Conservation (phyloP, 371 early-diverging fungal genomes). For the Mycotypha africana region DNA sequence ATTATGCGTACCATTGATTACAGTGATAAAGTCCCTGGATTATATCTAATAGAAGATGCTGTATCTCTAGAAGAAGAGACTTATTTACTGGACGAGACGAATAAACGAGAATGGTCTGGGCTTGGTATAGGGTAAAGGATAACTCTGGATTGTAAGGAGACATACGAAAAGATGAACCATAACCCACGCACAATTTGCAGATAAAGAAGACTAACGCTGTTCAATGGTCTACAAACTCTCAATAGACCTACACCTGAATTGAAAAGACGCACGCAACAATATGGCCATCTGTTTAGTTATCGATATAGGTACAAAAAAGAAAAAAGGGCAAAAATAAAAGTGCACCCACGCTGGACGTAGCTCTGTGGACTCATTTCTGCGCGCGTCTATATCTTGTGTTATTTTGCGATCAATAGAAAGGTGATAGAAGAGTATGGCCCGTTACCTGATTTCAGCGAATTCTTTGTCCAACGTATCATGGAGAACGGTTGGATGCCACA, state of each 20-base stretch:
- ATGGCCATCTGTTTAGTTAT: constrained; percentile 68
- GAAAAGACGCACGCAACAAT: constrained; percentile 69
- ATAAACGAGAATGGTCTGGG: constrained; percentile 35
- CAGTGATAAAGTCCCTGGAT: constrained; percentile 23
- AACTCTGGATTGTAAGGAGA: too few relatives aligned
- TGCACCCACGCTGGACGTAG: too few relatives aligned
- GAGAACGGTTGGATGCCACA: constrained; percentile 28
- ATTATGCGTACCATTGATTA: constrained; percentile 15
- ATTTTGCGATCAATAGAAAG: constrained; percentile 39
- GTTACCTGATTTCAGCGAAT: constrained; percentile 43
- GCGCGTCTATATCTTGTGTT: too few relatives aligned
- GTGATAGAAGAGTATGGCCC: constrained; percentile 51
- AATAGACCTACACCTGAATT: constrained; percentile 69
- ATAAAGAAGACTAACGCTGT: too few relatives aligned
- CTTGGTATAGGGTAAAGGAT: constrained; percentile 36
- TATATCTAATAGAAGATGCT: constrained; percentile 26
- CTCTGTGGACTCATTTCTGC: too few relatives aligned
- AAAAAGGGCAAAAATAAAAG: not conserved
- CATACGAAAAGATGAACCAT: too few relatives aligned
- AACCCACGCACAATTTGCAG: too few relatives aligned
- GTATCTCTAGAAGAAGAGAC: constrained; percentile 32
- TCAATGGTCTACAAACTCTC: not conserved
- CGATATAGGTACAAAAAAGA: constrained; percentile 46
- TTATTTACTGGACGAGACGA: constrained; percentile 9
- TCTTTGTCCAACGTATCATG: constrained; percentile 42